Base-by-base conservation (phyloP, 1,284 basidiomycete genomes). In the Malassezia restricta region DNA sequence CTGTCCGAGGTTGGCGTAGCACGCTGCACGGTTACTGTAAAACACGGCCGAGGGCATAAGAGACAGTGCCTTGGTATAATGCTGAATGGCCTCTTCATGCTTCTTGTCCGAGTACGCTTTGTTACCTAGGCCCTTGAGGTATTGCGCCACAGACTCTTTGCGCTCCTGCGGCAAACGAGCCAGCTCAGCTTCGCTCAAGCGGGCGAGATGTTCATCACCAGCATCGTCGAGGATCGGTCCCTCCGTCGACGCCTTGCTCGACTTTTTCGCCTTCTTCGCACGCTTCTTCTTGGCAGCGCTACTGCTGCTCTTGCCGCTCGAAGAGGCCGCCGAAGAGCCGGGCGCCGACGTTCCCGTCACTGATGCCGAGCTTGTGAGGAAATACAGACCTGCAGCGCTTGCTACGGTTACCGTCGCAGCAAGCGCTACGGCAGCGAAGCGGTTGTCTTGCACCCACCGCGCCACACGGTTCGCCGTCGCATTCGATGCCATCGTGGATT, bases 1-100 rank as follows among this genome's bases (percentile, higher is more conserved):
- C 67, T 89, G 79, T 27, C 80, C 78, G 78, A 91, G 82, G 78
- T 95, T 91, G 75, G 91, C 82, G 76, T 91, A 95, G 75, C 91
- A 95, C 56, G 94, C 94, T 40, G 92, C 92, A 54, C 94, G 84
- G 77, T 99, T 99, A 74, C 86, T 88, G 80, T 84, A 96, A 77
- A 87, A 98, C 44, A 96, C 89, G 30, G 92, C 84, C 71, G 94
- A 87, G 28, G 86, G 83, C 53, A 83, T 81, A 62, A 96, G 94
- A 27, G 94, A 92, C 47, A 73, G 68, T 15, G 68, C 70, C 71
- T 85, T 85, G 28, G 88, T 86, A 79, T 98, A 99, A 66, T 84
- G 80, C 39, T 83, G 80, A 45, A 84, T 83, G 8, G 94, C 94
- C 44, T 79, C 78, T 28, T 79, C 74, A 70, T 85, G 95, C 61